Conservation (phyloP, 805 yeast species). For the Sungouiozyma ichnusensis region DNA sequence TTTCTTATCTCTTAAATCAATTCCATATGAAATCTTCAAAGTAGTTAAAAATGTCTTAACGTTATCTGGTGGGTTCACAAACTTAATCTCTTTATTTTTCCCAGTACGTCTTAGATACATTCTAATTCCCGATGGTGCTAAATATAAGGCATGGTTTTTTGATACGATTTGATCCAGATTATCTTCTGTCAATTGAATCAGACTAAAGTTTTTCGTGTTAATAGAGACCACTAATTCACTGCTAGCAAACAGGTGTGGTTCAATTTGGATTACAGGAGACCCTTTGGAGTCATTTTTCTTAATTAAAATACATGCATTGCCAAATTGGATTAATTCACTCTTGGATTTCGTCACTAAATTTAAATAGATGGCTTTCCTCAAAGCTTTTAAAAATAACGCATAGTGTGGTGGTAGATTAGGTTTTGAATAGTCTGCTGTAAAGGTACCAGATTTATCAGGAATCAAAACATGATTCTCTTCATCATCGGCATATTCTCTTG, state of each 20-base stretch:
- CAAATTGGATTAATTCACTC: conserved; percentile 38
- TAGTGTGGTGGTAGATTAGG: conserved; percentile 33
- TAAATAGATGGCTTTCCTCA: conserved; percentile 33
- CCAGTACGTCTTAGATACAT: conserved; percentile 33
- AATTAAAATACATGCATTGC: conserved; percentile 33
- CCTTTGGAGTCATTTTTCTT: conserved; percentile 4
- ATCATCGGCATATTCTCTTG: neutral
- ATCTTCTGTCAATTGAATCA: conserved; percentile 28
- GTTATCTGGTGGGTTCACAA: conserved; percentile 32
- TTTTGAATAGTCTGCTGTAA: conserved; percentile 27
- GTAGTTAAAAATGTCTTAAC: conserved; percentile 29
- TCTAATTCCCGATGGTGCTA: conserved; percentile 49
- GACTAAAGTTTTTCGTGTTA: conserved; percentile 23
- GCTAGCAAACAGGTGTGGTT: conserved; percentile 37
- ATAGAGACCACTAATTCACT: conserved; percentile 35
- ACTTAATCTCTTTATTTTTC: neutral
- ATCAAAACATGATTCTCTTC: conserved; percentile 4
- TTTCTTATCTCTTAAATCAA: conserved; percentile 16
- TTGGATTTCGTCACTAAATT: conserved; percentile 26
- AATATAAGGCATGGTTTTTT: conserved; percentile 33
- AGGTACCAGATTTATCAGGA: conserved; percentile 26
- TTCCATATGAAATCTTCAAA: conserved; percentile 31
- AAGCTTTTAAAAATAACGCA: conserved; percentile 40
- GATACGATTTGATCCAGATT: conserved; percentile 8
- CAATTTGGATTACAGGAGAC: conserved; percentile 28